A percentile compares a stretch with the other conserved stretches of the same genome.
These are phyloP conservation scores for Pelargonium australe DNA, from an alignment of 441 rosid genomes.

Conservation along the genomic window DNA sequence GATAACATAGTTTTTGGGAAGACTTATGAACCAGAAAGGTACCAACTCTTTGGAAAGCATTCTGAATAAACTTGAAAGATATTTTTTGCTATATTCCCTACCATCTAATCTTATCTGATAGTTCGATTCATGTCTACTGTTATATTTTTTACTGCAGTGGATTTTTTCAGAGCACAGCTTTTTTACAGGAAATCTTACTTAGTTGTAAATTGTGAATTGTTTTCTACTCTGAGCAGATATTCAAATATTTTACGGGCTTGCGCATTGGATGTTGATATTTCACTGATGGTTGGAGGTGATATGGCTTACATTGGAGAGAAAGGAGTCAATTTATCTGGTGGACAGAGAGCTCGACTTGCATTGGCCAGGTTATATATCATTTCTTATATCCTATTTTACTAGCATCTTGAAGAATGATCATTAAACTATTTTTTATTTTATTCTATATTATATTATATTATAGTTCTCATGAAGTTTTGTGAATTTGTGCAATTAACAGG, in stretches of 20 bases:
- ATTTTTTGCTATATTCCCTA: background rate
- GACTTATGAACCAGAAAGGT: constrained; percentile 65
- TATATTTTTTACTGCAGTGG: background rate
- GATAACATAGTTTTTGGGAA: constrained; percentile 76
- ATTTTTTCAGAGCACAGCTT: background rate
- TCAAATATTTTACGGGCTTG: constrained; percentile 59
- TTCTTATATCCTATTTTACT: constrained; percentile 16
- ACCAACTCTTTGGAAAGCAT: background rate
- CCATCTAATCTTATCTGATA: background rate
- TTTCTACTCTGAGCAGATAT: constrained; percentile 43
- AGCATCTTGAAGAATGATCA: constrained; percentile 13
- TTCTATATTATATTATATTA: background rate
- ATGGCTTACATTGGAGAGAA: constrained; percentile 82
- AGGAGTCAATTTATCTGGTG: constrained; percentile 92
- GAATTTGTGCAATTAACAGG: constrained; percentile 35
- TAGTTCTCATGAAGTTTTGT: constrained; percentile 13
- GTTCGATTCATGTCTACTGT: background rate
- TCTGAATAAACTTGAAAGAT: background rate
- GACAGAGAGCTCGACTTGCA: constrained; percentile 97
- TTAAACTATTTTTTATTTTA: constrained; percentile 14
- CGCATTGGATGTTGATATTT: constrained; percentile 74
- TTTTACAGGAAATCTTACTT: constrained; percentile 7
- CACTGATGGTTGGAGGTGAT: constrained; percentile 79
- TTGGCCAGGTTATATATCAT: constrained; percentile 62
- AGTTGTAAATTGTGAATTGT: constrained; percentile 9